Base-by-base conservation (phyloP, 179 eudicot species). In the Gypsophila paniculata region DNA sequence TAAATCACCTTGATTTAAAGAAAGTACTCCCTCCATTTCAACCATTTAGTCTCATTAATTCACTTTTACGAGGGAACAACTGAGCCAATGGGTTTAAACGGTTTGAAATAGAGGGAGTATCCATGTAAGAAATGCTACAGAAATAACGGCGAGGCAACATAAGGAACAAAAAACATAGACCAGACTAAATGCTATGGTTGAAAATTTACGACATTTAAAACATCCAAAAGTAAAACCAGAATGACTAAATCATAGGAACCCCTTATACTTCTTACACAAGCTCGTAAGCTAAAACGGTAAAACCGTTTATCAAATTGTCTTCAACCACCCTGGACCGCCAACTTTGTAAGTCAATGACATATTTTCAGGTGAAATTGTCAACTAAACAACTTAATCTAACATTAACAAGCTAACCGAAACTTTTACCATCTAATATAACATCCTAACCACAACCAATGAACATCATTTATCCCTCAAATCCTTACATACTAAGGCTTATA, bases 361-460 rank as follows among this genome's bases (percentile, higher is more conserved):
- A 48, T 18, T 19, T 18, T 13, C 48, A n/a, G 36, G 55, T 23
- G 36, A 29, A 61, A 59, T n/a, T 14, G 23, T 54, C 38, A 55
- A 73, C 12, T n/a, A 73, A 68, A 44, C 60, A 72, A 65, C 29
- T 23, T 46, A 26, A 15, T 51, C 42, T 12, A 44, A 6, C 8
- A 25, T 21, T 61, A 64, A 32, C 71, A 65, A 57, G 55, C 55
- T 57, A 72, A 66, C 15, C 61, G 29, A 21, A 49, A 63, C 66
- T 36, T 25, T 22, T 25, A 11, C 12, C n/a, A n/a, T n/a, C n/a
- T n/a, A n/a, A n/a, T n/a, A n/a, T n/a, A n/a, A n/a, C n/a, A 61
- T 2, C 7, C 55, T 46, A 52, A 36, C 18, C 26, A 69, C 39
- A 69, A 75, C n/a, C 18, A 46, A 13, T 44, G 15, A 59, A 21